A percentile compares a stretch with the other conserved stretches of the same genome.
phyloP scores from a whole-genome alignment of 352 stramenopile species.

The Phytophthora agathidicida region DNA sequence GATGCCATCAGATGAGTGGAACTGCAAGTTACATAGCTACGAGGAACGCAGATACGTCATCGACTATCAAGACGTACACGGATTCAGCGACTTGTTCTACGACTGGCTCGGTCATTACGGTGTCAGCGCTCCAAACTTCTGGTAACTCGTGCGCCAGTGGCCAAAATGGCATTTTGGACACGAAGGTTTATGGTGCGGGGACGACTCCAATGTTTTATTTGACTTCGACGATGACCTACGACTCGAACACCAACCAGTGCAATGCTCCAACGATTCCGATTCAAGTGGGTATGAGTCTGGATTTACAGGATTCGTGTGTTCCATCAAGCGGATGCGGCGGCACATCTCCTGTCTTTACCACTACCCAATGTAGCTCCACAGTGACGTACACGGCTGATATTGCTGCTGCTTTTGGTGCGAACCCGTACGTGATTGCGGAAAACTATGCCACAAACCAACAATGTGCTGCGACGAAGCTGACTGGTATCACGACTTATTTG shows the following conservation, averaged over 20 bases:
- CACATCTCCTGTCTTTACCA: neutral
- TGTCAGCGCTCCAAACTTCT: neutral
- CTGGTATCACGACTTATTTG: neutral
- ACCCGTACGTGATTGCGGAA: neutral
- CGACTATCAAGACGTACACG: neutral
- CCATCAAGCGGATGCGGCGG: neutral
- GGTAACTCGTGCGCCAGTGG: neutral
- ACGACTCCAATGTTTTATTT: neutral
- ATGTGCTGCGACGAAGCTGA: neutral
- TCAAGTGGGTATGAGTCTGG: neutral
- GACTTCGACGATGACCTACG: neutral
- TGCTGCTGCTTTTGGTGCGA: neutral
- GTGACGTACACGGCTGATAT: neutral
- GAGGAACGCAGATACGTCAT: neutral
- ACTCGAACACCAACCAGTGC: neutral
- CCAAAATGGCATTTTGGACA: neutral
- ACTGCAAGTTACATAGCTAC: neutral
- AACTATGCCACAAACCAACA: neutral
- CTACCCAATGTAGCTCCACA: neutral
- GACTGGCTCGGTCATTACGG: neutral
- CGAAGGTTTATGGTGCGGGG: conserved; percentile 3
- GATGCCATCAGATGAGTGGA: neutral
- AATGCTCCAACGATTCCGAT: neutral
- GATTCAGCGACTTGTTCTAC: neutral
- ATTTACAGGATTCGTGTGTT: neutral